phyloP scores from a whole-genome alignment of 352 stramenopile genomes.

The Pythium vanterpoolii region DNA sequence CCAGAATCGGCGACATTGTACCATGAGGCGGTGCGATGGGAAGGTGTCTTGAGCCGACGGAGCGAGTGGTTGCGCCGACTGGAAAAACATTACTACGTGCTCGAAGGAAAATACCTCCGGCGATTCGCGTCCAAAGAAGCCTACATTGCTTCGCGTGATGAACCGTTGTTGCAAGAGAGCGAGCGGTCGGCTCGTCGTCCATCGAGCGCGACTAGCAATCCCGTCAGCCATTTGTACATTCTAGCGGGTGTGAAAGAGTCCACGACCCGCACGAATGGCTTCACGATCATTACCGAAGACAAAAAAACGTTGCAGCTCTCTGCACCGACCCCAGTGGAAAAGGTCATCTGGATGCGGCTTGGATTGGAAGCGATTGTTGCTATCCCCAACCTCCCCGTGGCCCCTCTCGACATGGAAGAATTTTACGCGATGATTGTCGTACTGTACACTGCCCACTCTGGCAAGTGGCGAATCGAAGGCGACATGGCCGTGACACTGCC shows the following conservation, averaged over 20 bases:
- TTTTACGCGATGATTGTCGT: slow-evolving; percentile 90
- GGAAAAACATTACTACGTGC: slow-evolving; percentile 85
- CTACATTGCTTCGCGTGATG: slow-evolving; percentile 73
- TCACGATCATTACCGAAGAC: slow-evolving; percentile 88
- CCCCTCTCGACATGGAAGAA: slow-evolving; percentile 84
- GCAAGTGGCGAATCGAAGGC: slow-evolving; percentile 79
- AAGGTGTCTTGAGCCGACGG: slow-evolving; percentile 73
- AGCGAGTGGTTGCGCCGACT: slow-evolving; percentile 81
- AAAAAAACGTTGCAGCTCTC: slow-evolving; percentile 82
- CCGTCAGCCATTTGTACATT: slow-evolving; percentile 76
- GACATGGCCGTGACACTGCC: slow-evolving; percentile 88
- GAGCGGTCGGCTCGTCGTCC: slow-evolving; percentile 37
- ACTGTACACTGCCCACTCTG: slow-evolving; percentile 73
- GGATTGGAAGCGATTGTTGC: slow-evolving; percentile 83
- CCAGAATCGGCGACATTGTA: slow-evolving; percentile 54
- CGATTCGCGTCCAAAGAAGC: slow-evolving; percentile 83
- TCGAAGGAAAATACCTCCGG: slow-evolving; percentile 82
- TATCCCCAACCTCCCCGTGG: slow-evolving; percentile 71
- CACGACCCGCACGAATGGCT: slow-evolving; percentile 70
- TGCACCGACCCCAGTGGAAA: slow-evolving; percentile 75
- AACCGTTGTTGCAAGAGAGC: slow-evolving; percentile 55
- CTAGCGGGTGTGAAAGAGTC: slow-evolving; percentile 83
- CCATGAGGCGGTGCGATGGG: slow-evolving; percentile 82
- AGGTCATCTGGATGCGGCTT: slow-evolving; percentile 87
- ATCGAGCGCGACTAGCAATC: slow-evolving; percentile 32